Base-by-base conservation (phyloP, 2,329 filamentous ascomycete species). In the Penicillium sp. region DNA sequence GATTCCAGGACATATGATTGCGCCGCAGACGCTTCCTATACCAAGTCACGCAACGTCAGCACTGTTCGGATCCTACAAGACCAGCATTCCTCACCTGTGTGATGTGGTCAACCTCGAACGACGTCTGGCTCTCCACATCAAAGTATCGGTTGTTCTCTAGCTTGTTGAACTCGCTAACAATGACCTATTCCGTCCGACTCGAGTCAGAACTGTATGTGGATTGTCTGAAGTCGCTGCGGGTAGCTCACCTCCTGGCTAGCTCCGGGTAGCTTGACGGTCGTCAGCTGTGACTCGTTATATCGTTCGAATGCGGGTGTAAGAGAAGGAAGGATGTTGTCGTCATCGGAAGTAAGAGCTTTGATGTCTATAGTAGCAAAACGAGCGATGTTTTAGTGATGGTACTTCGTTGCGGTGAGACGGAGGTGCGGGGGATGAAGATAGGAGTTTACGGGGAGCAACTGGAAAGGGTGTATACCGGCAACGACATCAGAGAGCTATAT, bases 221-320 rank as follows among this genome's bases (percentile, higher is more conserved):
- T 7, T 26, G 19, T 7, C n/a, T 23, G 23, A n/a, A 8, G 7
- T 5, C 30, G 35, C 17, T n/a, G 46, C 6, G 5, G 11, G 31
- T 48, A n/a, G 53, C 81, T 58, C 74, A 96, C 92, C 80, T 90
- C 81, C 76, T 92, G 88, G 77, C 88, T 94, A 75, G 91, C 88
- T 31, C 93, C 93, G 0, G 94, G 94, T 60, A 99, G 86, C 84
- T 96, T 97, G 65, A 92, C 90, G 17, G 93, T 93, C 53, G 88
- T 82, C 77, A 97, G 91, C 79, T 99, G 95, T 78, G 93, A 90
- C 80, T 99, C 94, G 72, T 98, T 97, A 85, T 99, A 98, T 79
- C 91, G 92, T 79, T 93, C 85, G 76, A 97, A 96, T 0, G 95
- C 93, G 0, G 93, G 91, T 7, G 85, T 86, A 57, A 97, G 89